phyloP scores from a whole-genome alignment of 2,329 filamentous ascomycete species.

The Fusarium circinatum region DNA sequence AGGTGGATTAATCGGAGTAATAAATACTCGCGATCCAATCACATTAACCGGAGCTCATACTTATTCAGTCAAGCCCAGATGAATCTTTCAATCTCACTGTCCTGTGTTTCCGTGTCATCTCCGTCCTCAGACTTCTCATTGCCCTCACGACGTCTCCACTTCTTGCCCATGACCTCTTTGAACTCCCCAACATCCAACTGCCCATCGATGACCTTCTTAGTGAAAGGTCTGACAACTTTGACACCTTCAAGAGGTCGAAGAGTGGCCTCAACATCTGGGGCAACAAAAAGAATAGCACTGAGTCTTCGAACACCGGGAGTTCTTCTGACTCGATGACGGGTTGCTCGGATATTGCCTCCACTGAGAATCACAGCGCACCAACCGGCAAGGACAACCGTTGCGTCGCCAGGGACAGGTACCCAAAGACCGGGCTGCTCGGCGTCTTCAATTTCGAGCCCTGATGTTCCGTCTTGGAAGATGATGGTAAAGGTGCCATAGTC shows the following conservation, averaged over 20 bases:
- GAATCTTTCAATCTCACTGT: neutral
- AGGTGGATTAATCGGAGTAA: neutral
- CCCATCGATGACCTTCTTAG: neutral
- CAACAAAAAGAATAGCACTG: neutral
- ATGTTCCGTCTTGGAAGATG: neutral
- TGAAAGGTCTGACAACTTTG: neutral
- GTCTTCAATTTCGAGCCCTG: neutral
- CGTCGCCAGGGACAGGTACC: neutral
- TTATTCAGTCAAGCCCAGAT: neutral
- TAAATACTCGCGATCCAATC: neutral
- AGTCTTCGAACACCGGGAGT: neutral
- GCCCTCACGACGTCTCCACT: neutral
- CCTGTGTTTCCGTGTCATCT: neutral
- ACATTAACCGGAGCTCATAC: neutral
- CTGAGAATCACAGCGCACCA: neutral
- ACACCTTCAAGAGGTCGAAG: neutral
- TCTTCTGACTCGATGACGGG: neutral
- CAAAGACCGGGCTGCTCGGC: neutral
- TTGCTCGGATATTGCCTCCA: neutral
- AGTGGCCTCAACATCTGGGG: neutral
- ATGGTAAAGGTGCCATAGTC: neutral
- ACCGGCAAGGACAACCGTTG: conserved; percentile 2
- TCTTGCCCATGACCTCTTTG: conserved; percentile 1
- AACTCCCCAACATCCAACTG: neutral
- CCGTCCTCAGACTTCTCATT: neutral